Conservation (phyloP, 2,329 filamentous ascomycete species). For the Diaporthe ampelina region DNA sequence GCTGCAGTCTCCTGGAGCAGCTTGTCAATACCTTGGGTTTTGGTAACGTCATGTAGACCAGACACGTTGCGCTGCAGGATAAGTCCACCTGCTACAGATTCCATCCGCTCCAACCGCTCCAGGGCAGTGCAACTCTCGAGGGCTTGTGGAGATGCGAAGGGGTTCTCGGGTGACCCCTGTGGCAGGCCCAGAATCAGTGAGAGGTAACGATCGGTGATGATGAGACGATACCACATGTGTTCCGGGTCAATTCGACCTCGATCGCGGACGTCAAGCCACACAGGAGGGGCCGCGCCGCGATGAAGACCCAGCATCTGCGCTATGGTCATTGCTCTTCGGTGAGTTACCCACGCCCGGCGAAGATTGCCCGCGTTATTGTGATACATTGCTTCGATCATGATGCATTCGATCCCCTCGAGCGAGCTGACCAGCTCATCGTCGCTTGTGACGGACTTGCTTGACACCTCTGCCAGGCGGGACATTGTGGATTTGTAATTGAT, state of each 20-base stretch:
- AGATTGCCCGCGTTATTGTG: constrained; percentile 62
- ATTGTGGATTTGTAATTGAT: constrained; percentile 43
- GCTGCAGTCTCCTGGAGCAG: constrained; percentile 54
- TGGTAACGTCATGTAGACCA: constrained; percentile 46
- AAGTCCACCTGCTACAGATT: constrained; percentile 51
- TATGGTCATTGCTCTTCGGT: constrained; percentile 57
- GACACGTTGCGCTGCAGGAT: constrained; percentile 55
- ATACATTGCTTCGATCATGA: constrained; percentile 63
- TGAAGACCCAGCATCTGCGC: constrained; percentile 43
- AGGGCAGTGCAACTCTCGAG: constrained; percentile 49
- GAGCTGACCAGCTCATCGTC: constrained; percentile 61
- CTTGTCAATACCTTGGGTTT: constrained; percentile 54
- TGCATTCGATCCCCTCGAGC: constrained; percentile 63
- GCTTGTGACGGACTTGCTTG: constrained; percentile 55
- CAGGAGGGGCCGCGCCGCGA: constrained; percentile 38
- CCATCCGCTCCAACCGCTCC: constrained; percentile 54
- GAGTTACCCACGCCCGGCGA: constrained; percentile 59
- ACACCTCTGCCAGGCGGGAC: constrained; percentile 47
- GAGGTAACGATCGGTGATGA: constrained; percentile 61
- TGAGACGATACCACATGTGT: constrained; percentile 61
- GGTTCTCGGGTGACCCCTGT: constrained; percentile 51
- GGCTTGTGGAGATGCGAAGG: constrained; percentile 47
- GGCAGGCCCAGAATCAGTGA: constrained; percentile 62
- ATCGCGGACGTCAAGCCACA: constrained; percentile 47
- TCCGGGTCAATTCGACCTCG: constrained; percentile 49